A percentile compares a stretch with the other conserved stretches of the same genome.
These are phyloP conservation scores for Lactifluus volemus DNA, from an alignment of 768 basidiomycete genomes.

Conservation along the genomic window DNA sequence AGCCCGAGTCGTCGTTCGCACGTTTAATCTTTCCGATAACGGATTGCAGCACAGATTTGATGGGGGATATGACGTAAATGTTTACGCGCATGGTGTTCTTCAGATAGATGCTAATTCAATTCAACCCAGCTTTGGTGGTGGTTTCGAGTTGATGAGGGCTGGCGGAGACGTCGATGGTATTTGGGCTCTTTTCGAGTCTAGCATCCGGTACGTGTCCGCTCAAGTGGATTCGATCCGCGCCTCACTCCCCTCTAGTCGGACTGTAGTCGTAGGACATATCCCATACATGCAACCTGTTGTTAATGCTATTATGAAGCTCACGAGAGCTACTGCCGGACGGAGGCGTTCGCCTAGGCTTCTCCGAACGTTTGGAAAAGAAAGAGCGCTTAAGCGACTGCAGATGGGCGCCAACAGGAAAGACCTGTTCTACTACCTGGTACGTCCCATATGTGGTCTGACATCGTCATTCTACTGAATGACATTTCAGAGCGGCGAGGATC, in stretches of 20 bases:
- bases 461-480: not conserved
- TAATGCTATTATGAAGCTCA: not conserved
- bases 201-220: not conserved
- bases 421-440: slow-evolving; percentile 34
- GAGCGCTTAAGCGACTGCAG: slow-evolving; percentile 1
- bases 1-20: slow-evolving; percentile 10
- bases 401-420: slow-evolving; percentile 23
- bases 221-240: too few species aligned
- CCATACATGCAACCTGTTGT: not conserved
- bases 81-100: not conserved
- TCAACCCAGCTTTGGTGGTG: slow-evolving; percentile 23
- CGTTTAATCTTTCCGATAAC: not conserved
- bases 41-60: slow-evolving; percentile 34
- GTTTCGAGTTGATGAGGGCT: slow-evolving; percentile 22
- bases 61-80: slow-evolving; percentile 40
- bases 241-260: slow-evolving; percentile 1
- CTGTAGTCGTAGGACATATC: not conserved
- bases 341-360: not conserved
- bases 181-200: not conserved
- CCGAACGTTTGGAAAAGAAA: not conserved
- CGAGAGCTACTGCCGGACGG: not conserved
- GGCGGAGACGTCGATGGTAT: slow-evolving; percentile 12
- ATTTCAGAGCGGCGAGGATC: slow-evolving; percentile 9
- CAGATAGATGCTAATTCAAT: not conserved
- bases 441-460: not conserved